A percentile compares a stretch with the other conserved stretches of the same genome.
Evolutionary conservation across 345 rosid species (phyloP).

Genomic region (Theobroma cacao): DNA sequence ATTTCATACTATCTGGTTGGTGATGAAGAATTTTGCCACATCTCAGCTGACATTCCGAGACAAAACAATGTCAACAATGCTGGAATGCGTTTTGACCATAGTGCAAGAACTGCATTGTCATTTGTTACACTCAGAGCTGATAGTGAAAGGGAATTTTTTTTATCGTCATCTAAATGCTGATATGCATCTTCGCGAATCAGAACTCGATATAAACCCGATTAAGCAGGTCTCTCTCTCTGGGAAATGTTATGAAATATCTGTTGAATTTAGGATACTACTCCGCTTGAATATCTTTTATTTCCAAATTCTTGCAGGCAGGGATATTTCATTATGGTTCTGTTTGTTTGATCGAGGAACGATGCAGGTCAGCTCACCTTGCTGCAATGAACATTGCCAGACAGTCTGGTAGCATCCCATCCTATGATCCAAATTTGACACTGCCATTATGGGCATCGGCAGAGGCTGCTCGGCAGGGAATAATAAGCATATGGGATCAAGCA

Average conservation of each 20-base stretch:
- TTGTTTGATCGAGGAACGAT: constrained; percentile 91
- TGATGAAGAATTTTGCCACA: constrained; percentile 89
- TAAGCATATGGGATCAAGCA: constrained; percentile 87
- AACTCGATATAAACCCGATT: constrained; percentile 63
- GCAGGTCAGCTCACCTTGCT: constrained; percentile 87
- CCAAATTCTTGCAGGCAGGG: constrained; percentile 48
- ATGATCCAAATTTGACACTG: constrained; percentile 91
- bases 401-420: constrained; percentile 79
- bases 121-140: constrained; percentile 85
- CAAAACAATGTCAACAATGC: constrained; percentile 77
- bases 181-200: constrained; percentile 88
- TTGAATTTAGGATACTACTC: no score
- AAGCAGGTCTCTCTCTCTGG: constrained; percentile 47
- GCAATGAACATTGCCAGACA: constrained; percentile 76
- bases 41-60: constrained; percentile 70
- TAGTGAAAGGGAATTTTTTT: constrained; percentile 95
- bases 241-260: background rate
- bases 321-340: constrained; percentile 96
- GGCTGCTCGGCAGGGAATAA: constrained; percentile 73
- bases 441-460: constrained; percentile 88
- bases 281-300: background rate
- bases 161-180: constrained; percentile 97
- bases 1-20: constrained; percentile 41
- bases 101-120: constrained; percentile 84
- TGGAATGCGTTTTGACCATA: constrained; percentile 70